Conservation (phyloP, 139 green algal species). For the Chlorella sorokiniana region DNA sequence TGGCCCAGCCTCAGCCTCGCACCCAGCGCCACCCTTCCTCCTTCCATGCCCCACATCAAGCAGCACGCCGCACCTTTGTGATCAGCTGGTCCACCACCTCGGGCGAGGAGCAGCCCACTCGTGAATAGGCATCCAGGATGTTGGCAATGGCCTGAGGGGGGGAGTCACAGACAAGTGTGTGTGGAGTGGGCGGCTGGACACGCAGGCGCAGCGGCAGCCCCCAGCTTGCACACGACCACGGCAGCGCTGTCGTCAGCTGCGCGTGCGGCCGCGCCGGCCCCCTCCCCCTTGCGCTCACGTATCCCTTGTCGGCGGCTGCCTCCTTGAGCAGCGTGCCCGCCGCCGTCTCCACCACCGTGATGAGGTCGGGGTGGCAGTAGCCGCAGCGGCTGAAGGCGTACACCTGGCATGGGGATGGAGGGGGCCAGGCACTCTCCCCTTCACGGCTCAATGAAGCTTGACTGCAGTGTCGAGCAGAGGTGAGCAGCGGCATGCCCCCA, state of each 20-base stretch:
- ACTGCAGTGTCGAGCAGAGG: too few relatives aligned
- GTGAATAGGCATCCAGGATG: conserved; percentile 48
- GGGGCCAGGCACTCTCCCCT: background rate
- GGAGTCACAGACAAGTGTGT: background rate
- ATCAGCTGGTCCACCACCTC: conserved; percentile 44
- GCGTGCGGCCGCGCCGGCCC: too few relatives aligned
- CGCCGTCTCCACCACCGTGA: conserved; percentile 29
- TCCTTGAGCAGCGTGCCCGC: conserved; percentile 41
- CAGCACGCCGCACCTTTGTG: background rate
- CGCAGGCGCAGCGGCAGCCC: background rate
- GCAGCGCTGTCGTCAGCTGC: background rate
- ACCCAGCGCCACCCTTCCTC: background rate
- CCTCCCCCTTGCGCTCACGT: too few relatives aligned
- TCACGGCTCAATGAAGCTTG: too few relatives aligned
- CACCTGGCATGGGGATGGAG: background rate
- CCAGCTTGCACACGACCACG: background rate
- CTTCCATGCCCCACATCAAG: background rate
- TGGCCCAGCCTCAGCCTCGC: background rate
- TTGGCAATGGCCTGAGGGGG: conserved; percentile 37
- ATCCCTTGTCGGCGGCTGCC: conserved; percentile 18
- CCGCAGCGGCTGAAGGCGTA: conserved; percentile 43
- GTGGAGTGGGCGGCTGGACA: background rate
- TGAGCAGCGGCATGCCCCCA: too few relatives aligned
- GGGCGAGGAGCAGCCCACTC: conserved; percentile 42
- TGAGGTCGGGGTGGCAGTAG: conserved; percentile 50